These are phyloP conservation scores for Ceratopteris richardii DNA, from an alignment of 75 land plant species.

Conservation along the genomic window DNA sequence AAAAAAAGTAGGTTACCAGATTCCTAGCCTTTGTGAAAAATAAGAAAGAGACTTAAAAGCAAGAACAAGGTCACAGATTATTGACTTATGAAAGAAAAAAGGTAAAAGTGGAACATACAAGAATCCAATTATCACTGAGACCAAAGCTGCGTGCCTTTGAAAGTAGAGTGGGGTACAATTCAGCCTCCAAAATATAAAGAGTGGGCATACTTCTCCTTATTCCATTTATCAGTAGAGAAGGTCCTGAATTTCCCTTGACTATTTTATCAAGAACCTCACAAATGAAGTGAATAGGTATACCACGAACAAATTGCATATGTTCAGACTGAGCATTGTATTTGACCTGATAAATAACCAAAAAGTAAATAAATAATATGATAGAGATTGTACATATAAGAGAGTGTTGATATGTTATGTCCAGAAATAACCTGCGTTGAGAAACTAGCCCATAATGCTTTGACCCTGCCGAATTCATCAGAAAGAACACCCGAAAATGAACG, in stretches of 20 bases:
- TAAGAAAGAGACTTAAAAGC: no score
- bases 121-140: constrained; percentile 75
- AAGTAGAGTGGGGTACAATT: constrained; percentile 88
- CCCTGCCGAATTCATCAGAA: constrained; percentile 80
- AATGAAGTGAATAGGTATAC: constrained; percentile 77
- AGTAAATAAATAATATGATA: background rate
- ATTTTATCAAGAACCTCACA: constrained; percentile 78
- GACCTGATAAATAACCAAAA: constrained; percentile 22
- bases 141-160: constrained; percentile 95
- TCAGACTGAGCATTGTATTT: constrained; percentile 71
- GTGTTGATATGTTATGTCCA: no score
- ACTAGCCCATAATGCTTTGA: constrained; percentile 93
- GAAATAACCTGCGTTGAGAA: constrained; percentile 93
- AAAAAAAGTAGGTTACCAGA: no score
- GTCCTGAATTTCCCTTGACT: constrained; percentile 53
- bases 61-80: no score
- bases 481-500: constrained; percentile 86
- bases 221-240: constrained; percentile 70
- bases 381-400: no score
- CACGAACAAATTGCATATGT: constrained; percentile 90
- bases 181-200: constrained; percentile 80
- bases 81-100: no score
- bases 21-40: no score
- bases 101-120: constrained; percentile 24
- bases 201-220: constrained; percentile 70